Conservation (phyloP, 1,284 basidiomycete species). For the Sphaerobolus stellatus region DNA sequence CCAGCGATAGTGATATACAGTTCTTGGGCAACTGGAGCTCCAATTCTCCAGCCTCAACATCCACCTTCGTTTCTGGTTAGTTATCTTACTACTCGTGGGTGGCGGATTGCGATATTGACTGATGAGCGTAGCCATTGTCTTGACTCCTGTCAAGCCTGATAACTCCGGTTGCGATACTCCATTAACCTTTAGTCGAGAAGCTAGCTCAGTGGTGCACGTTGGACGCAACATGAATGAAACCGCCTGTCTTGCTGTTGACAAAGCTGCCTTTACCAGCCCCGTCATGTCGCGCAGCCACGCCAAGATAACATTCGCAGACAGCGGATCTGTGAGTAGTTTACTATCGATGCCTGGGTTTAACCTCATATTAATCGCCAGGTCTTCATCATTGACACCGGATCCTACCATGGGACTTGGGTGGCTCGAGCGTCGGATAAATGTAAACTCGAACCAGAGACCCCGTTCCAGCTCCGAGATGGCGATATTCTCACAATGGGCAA, state of each 20-base stretch:
- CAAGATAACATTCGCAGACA: conserved; percentile 60
- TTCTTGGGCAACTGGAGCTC: conserved; percentile 13
- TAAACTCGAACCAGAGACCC: conserved; percentile 45
- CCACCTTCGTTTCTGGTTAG: conserved; percentile 10
- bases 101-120: not conserved
- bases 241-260: conserved; percentile 33
- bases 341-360: conserved; percentile 16
- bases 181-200: conserved; percentile 44
- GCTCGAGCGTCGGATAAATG: conserved; percentile 44
- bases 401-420: conserved; percentile 64
- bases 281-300: conserved; percentile 67
- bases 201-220: conserved; percentile 49
- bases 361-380: conserved; percentile 37
- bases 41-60: not conserved
- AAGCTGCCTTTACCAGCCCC: conserved; percentile 58
- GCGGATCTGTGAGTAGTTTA: conserved; percentile 48
- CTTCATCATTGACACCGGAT: conserved; percentile 56
- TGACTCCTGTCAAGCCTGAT: not conserved
- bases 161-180: not conserved
- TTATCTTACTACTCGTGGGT: not conserved
- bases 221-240: conserved; percentile 49
- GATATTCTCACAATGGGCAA: conserved; percentile 74
- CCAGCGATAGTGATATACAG: conserved; percentile 6
- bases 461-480: conserved; percentile 54
- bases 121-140: not conserved